Evolutionary conservation across 768 basidiomycete genomes (phyloP), one percentile per base, ranked within the genome.

Genomic region (Plicaturopsis crispa): DNA sequence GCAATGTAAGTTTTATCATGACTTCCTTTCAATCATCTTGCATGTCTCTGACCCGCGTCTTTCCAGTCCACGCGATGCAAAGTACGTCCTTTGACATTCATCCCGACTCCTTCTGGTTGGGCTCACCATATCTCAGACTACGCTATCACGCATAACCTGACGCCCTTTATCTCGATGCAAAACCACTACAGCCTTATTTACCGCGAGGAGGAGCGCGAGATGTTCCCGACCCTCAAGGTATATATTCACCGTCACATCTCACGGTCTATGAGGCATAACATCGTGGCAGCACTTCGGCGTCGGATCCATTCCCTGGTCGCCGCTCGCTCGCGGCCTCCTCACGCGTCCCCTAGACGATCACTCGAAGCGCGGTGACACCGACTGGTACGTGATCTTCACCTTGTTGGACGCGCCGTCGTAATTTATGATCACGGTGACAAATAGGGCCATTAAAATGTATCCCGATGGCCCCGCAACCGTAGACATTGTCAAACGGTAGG

Each of bases 111-210:
- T 14, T 28, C 26, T 28, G 26, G 14, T 14, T 8, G 14, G 26
- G 8, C 14, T 8, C 14, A 28, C 26, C n/a, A n/a, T n/a, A n/a
- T n/a, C n/a, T n/a, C 12, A 37, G 36, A 24, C 26, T 37, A 37
- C 23, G 36, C 36, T 1, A 37, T 26, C 22, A 37, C 12, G 13
- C 11, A 37, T 14, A 13, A 37, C 36, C 36, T 37, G 54, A 67
- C 69, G 4, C 63, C 62, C 16, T 70, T 70, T 52, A 62, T 69
- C 48, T 59, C 59, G 8, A 70, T 70, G 69, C 69, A 70, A 52
- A 69, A 67, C 47, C 59, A 63, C 35, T 60, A 70, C 45, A 60
- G 45, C 18, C 55, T 65, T 6, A 43, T 67, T 21, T 70, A 70
- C 46, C 54, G 69, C 19, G 69, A 70, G 46, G 68, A 70, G 44